phyloP scores from a whole-genome alignment of 139 green algal genomes.

The Ostreobium quekettii region DNA sequence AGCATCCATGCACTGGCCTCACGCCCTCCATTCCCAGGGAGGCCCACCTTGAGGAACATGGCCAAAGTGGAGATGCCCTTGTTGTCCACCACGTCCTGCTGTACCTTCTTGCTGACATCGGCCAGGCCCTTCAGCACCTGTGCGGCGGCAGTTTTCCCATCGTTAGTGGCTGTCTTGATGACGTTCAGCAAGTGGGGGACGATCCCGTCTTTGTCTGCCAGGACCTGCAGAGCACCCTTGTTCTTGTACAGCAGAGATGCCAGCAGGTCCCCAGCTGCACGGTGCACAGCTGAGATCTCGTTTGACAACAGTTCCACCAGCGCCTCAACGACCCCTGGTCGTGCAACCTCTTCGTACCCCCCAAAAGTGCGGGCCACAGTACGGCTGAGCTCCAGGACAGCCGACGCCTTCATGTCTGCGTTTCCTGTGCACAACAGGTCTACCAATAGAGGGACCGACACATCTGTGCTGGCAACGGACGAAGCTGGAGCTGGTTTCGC shows the following conservation, averaged over 20 bases:
- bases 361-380: neutral
- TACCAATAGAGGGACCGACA: conserved; percentile 4
- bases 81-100: conserved; percentile 10
- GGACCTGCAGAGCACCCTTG: neutral
- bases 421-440: neutral
- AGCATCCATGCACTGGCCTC: conserved; percentile 11
- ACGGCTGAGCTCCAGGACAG: neutral
- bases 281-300: conserved; percentile 1
- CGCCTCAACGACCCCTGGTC: neutral
- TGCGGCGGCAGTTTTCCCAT: neutral
- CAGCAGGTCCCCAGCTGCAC: neutral
- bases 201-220: neutral
- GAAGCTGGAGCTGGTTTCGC: neutral
- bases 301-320: conserved; percentile 6
- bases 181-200: conserved; percentile 1
- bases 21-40: neutral
- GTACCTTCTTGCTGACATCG: neutral
- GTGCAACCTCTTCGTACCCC: neutral
- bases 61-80: neutral
- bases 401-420: conserved; percentile 6
- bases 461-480: conserved; percentile 9
- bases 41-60: neutral
- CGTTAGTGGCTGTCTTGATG: neutral
- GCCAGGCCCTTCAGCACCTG: conserved; percentile 8
- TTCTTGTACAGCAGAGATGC: neutral